A percentile compares a stretch with the other conserved stretches of the same genome.
phyloP scores from a whole-genome alignment of 306 rosid species.

The Trifolium subterraneum region DNA sequence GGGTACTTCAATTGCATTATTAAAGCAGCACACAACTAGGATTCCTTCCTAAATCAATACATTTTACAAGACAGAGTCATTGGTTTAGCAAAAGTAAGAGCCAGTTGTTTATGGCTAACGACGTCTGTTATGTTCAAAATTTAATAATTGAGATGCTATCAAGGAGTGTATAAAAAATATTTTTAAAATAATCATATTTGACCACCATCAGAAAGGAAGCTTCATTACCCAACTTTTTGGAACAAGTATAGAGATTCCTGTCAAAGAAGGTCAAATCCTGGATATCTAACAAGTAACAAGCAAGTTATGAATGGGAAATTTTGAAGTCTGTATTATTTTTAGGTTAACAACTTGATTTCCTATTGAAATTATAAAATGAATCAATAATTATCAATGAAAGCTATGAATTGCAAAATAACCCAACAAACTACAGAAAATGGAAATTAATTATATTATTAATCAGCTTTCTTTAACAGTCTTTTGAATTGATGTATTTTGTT shows the following conservation, averaged over 20 bases:
- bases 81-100: slow-evolving; percentile 8
- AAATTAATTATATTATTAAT: too few species aligned
- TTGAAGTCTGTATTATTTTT: slow-evolving; percentile 21
- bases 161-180: not conserved
- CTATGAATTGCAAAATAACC: slow-evolving; percentile 14
- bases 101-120: not conserved
- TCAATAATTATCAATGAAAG: not conserved
- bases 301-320: not conserved
- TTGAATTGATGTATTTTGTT: too few species aligned
- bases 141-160: slow-evolving; percentile 20
- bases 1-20: slow-evolving; percentile 19
- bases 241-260: slow-evolving; percentile 9
- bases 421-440: not conserved
- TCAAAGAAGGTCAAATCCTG: slow-evolving; percentile 8
- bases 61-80: slow-evolving; percentile 24
- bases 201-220: not conserved
- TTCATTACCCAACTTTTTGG: not conserved
- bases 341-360: not conserved
- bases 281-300: slow-evolving; percentile 14
- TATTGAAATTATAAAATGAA: slow-evolving; percentile 5
- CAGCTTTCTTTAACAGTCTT: too few species aligned
- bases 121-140: not conserved
- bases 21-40: slow-evolving; percentile 14
- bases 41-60: slow-evolving; percentile 23
- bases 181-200: slow-evolving; percentile 7